These are phyloP conservation scores for Blastobotrys arbuscula DNA, from an alignment of 1,139 yeast genomes.

Conservation along the genomic window DNA sequence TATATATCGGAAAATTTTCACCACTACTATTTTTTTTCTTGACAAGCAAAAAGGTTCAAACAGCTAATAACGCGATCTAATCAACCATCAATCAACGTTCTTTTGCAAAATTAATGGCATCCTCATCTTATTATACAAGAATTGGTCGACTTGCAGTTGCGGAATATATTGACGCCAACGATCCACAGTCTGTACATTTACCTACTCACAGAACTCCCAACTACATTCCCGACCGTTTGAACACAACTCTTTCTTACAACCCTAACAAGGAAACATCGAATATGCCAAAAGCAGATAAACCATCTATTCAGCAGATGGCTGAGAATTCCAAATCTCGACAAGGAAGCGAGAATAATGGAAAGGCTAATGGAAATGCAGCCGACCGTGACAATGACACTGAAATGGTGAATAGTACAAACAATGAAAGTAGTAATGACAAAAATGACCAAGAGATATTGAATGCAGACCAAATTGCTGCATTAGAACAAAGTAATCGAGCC, in stretches of 20 bases:
- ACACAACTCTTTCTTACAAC: slow-evolving; percentile 4
- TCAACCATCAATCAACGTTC: not conserved
- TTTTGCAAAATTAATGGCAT: slow-evolving; percentile 15
- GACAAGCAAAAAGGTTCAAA: too few relatives aligned
- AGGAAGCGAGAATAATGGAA: not conserved
- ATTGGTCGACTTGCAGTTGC: slow-evolving; percentile 38
- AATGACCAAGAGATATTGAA: not conserved
- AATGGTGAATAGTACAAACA: not conserved
- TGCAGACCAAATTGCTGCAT: slow-evolving; percentile 7
- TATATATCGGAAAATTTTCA: not conserved
- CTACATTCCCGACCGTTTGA: slow-evolving; percentile 4
- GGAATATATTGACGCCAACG: slow-evolving; percentile 38
- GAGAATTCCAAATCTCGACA: not conserved
- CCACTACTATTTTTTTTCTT: not conserved
- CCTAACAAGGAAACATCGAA: not conserved
- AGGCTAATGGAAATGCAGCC: not conserved
- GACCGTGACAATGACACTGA: not conserved
- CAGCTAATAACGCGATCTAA: not conserved
- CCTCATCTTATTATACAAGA: slow-evolving; percentile 37
- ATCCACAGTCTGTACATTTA: slow-evolving; percentile 29
- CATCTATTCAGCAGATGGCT: slow-evolving; percentile 2
- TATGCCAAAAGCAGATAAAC: slow-evolving; percentile 9
- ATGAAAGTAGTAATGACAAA: not conserved
- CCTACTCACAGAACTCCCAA: not conserved
- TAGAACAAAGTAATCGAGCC: slow-evolving; percentile 2